A percentile compares a stretch with the other conserved stretches of the same genome.
These are phyloP conservation scores for Hydnomerulius pinastri DNA, from an alignment of 768 basidiomycete species.

Conservation along the genomic window DNA sequence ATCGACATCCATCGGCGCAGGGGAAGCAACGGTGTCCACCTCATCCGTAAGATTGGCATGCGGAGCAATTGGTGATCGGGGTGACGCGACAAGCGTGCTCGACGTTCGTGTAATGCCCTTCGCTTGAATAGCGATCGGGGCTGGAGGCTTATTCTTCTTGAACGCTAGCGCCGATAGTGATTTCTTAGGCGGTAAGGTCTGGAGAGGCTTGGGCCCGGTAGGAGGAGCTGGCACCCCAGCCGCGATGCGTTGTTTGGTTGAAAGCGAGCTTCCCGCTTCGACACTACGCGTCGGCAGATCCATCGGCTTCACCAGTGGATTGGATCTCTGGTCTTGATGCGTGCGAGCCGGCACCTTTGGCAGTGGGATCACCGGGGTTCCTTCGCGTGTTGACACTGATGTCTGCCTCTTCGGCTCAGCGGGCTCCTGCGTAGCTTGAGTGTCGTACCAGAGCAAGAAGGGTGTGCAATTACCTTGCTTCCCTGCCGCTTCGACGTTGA, in stretches of 20 bases:
- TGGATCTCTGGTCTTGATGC: conserved; percentile 30
- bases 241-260: conserved; percentile 53
- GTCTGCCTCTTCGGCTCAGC: conserved; percentile 11
- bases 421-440: conserved; percentile 7
- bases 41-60: not conserved
- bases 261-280: conserved; percentile 39
- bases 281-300: conserved; percentile 21
- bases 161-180: conserved; percentile 40
- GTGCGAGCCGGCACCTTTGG: conserved; percentile 24
- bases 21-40: conserved; percentile 11
- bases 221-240: conserved; percentile 39
- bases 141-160: conserved; percentile 41
- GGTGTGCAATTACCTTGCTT: conserved; percentile 15
- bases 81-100: not conserved
- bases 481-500: conserved; percentile 1
- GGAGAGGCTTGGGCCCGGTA: conserved; percentile 37
- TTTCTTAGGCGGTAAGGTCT: conserved; percentile 16
- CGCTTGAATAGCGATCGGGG: conserved; percentile 4
- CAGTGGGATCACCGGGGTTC: conserved; percentile 9
- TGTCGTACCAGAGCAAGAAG: not conserved
- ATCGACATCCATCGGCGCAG: conserved; percentile 24
- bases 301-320: conserved; percentile 36
- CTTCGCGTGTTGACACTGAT: not conserved
- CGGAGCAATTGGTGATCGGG: conserved; percentile 13
- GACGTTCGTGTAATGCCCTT: conserved; percentile 12